Evolutionary conservation across 768 basidiomycete genomes (phyloP).

Genomic region (Clitopilus hobsonii): DNA sequence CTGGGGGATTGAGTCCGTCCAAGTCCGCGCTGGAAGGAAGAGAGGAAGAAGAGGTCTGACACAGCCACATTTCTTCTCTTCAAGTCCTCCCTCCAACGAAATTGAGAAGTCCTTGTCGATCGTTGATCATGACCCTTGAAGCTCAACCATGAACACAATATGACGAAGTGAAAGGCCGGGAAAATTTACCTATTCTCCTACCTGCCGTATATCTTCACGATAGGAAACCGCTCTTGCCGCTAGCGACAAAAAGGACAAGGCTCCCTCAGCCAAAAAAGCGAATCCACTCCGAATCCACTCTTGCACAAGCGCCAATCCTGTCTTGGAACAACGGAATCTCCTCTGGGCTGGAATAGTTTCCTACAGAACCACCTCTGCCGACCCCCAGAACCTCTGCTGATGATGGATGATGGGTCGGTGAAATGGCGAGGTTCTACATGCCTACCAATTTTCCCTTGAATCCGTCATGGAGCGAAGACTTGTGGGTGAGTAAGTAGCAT

Average conservation of each 20-base stretch:
- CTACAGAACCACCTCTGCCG: conserved; percentile 78
- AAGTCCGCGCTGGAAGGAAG: no score
- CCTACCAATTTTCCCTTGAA: conserved; percentile 61
- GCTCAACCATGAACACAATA: no score
- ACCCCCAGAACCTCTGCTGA: conserved; percentile 68
- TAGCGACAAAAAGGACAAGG: conserved; percentile 13
- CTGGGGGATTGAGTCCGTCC: no score
- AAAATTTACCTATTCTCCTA: conserved; percentile 58
- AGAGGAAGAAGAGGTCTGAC: no score
- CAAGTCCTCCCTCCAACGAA: no score
- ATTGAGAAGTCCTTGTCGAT: no score
- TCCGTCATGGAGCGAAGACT: conserved; percentile 59
- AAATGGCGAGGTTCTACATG: conserved; percentile 80
- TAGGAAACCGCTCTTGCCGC: conserved; percentile 40
- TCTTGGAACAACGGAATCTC: conserved; percentile 69
- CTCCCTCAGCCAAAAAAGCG: conserved; percentile 34
- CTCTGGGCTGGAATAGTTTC: conserved; percentile 95
- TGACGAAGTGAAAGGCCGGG: conserved; percentile 19
- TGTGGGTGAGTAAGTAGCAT: conserved; percentile 56
- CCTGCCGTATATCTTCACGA: conserved; percentile 69
- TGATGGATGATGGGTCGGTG: conserved; percentile 62
- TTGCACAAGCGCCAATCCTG: conserved; percentile 15
- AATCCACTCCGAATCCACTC: conserved; percentile 37
- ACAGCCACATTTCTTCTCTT: no score
- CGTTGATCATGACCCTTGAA: no score